Evolutionary conservation across 2,329 filamentous ascomycete species (phyloP), one percentile per base, ranked within the genome.

Genomic region (Lithohypha guttulata): DNA sequence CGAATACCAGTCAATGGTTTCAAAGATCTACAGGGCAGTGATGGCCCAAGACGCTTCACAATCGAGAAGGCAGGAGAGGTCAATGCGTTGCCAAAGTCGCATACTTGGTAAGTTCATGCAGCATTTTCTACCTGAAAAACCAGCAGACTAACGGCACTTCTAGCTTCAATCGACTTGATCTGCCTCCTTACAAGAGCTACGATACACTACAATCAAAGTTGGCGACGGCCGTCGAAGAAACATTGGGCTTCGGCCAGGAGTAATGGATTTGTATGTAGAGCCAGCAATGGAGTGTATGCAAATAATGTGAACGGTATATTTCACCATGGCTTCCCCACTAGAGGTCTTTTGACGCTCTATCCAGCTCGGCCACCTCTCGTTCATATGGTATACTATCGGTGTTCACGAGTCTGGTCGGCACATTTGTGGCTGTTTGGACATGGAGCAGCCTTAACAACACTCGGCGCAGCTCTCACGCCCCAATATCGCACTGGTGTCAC

Each of bases 1-100:
- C 81, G 91, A 66, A 98, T 98, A 51, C 91, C 91, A 1, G 91
- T 98, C 64, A 98, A 98, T 61, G 91, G 91, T 6, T 98, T 98
- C 75, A 98, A 98, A 67, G 91, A 98, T 70, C 69, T 98, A 36
- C 91, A 98, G 62, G 91, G 91, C 27, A 94, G 86, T 51, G 91
- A 98, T 59, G 91, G 91, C 3, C 91, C 91, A 7, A 75, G 91
- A 62, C 71, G 91, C 47, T 98, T 98, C 56, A 98, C 91, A 1
- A 96, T 98, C 61, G 91, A 98, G 62, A 96, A 96, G 68, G 85
- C 87, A 25, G 91, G 91, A 42, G 91, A 96, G 58, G 70, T 87
- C 37, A 77, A 72, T 45, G 93, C 95, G 53, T 61, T 98, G 57
- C 91, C 91, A 21, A 98, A 98, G 66, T 91, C 86, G 44, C 91